Conservation (phyloP, 2,329 filamentous ascomycete genomes). For the Chrysoporthe puriensis region DNA sequence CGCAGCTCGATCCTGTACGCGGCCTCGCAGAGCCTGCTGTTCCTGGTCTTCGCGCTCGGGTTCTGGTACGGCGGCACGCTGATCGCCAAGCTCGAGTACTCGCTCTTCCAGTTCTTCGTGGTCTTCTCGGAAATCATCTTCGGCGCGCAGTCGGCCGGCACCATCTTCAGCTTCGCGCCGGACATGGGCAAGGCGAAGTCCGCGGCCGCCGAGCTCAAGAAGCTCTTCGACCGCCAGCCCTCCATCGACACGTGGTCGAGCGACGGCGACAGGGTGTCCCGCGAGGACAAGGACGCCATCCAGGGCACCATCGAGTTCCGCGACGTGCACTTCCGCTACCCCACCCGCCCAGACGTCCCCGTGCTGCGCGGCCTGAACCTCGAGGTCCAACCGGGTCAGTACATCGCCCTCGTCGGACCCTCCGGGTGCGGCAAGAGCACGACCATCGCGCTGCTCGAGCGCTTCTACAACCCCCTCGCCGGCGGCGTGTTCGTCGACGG, state of each 20-base stretch:
- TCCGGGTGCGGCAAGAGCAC: conserved; percentile 95
- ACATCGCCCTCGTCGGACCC: conserved; percentile 88
- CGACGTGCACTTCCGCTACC: conserved; percentile 92
- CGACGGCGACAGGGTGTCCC: conserved; percentile 62
- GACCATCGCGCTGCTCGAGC: conserved; percentile 86
- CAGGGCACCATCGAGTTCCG: conserved; percentile 86
- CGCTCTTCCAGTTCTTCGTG: conserved; percentile 87
- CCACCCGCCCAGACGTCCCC: conserved; percentile 87
- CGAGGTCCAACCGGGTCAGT: conserved; percentile 74
- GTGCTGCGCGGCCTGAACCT: conserved; percentile 85
- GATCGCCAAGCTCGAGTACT: conserved; percentile 72
- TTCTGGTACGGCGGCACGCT: conserved; percentile 91
- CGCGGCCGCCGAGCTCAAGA: conserved; percentile 79
- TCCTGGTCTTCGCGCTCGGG: conserved; percentile 81
- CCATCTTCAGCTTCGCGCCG: conserved; percentile 85
- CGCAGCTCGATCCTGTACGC: conserved; percentile 82
- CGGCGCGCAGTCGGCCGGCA: conserved; percentile 87
- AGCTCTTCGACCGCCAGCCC: conserved; percentile 81
- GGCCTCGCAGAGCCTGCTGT: conserved; percentile 79
- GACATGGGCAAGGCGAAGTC: conserved; percentile 93
- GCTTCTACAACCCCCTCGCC: conserved; percentile 88
- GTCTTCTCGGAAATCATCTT: conserved; percentile 89
- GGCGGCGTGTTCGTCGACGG: conserved; percentile 84
- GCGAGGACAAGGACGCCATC: conserved; percentile 48
- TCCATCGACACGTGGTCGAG: conserved; percentile 80